Percentiles rank a stretch among this genome's conserved stretches.
Conservation (phyloP, 2,329 filamentous ascomycete species). For the Verticillium isaacii region DNA sequence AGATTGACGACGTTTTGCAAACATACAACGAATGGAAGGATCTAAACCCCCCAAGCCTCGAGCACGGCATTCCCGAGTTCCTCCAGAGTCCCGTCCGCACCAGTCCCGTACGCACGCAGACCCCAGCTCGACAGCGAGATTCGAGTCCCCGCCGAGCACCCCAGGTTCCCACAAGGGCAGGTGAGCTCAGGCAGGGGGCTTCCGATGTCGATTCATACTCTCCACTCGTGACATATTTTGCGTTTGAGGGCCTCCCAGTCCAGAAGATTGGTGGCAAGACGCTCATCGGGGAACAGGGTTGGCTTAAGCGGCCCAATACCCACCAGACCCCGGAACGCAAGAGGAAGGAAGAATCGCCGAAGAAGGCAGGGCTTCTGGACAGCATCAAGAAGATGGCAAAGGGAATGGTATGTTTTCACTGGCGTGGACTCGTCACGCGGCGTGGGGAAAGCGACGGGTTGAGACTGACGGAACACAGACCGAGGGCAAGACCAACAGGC, state of each 20-base stretch:
- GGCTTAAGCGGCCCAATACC: conserved; percentile 42
- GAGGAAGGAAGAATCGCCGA: conserved; percentile 17
- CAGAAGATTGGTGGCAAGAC: conserved; percentile 41
- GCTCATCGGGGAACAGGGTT: conserved; percentile 51
- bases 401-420: conserved; percentile 39
- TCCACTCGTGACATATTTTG: conserved; percentile 37
- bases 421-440: not conserved
- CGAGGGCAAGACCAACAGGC: conserved; percentile 29
- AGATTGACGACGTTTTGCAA: conserved; percentile 8
- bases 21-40: conserved; percentile 10
- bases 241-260: conserved; percentile 29
- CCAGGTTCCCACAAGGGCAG: conserved; percentile 1
- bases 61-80: not conserved
- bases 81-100: not conserved
- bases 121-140: not conserved
- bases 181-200: conserved; percentile 9
- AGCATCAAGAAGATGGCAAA: conserved; percentile 48
- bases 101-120: not conserved
- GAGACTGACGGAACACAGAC: conserved; percentile 18
- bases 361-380: conserved; percentile 37
- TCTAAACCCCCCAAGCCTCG: not conserved
- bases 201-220: conserved; percentile 28
- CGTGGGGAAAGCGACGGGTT: not conserved
- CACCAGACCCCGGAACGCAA: conserved; percentile 17
- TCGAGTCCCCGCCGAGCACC: not conserved